Conservation (phyloP, 331 rosid genomes). For the Pyrus hybrid region DNA sequence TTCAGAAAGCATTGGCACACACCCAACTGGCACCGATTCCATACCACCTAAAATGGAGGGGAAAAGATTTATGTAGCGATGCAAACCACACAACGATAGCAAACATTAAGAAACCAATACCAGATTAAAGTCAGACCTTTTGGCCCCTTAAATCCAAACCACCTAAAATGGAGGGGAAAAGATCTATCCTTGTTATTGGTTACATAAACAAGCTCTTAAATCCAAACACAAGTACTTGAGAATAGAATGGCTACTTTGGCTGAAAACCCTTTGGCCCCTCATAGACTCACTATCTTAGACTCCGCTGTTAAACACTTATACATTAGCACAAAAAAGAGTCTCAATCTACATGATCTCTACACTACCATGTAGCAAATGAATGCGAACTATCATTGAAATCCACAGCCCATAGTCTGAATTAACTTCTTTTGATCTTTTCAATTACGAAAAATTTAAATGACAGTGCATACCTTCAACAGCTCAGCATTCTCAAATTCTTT, state of each 20-base stretch:
- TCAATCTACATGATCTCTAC: too few species aligned
- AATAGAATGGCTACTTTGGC: too few species aligned
- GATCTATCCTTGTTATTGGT: background rate
- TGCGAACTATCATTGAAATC: background rate
- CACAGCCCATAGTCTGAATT: background rate
- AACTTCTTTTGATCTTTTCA: background rate
- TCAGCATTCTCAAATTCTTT: slow-evolving; percentile 15
- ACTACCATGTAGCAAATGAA: background rate
- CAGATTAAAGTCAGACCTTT: background rate
- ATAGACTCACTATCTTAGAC: too few species aligned
- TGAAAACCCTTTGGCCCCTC: too few species aligned
- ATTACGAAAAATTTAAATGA: background rate
- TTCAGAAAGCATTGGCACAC: slow-evolving; percentile 11
- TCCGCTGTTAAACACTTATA: too few species aligned
- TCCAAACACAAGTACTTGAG: too few species aligned
- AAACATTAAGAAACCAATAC: background rate
- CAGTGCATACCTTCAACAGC: slow-evolving; percentile 26
- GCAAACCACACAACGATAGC: background rate
- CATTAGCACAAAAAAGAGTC: too few species aligned
- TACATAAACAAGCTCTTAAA: background rate
- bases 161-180: too few species aligned
- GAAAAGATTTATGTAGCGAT: background rate
- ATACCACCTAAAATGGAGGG: slow-evolving; percentile 1
- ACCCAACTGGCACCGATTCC: slow-evolving; percentile 14
- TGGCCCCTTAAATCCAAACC: too few species aligned